Conservation (phyloP, 768 basidiomycete species). For the Agaricus sinodeliciosus region DNA sequence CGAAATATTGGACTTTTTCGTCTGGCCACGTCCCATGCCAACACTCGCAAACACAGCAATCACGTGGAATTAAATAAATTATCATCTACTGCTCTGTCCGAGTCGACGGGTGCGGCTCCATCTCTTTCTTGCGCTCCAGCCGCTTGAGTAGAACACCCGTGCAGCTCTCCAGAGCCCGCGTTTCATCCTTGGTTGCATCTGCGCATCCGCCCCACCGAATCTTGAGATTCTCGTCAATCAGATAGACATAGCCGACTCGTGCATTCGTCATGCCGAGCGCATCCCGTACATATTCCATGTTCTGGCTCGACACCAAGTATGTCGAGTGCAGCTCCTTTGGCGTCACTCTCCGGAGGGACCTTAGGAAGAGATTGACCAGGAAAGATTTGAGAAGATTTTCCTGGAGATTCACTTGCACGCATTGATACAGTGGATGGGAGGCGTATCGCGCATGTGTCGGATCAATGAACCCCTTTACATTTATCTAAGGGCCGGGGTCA, state of each 20-base stretch:
- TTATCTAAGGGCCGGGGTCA: constrained; percentile 44
- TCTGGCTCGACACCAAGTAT: constrained; percentile 78
- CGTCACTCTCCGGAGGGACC: constrained; percentile 59
- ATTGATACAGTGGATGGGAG: constrained; percentile 58
- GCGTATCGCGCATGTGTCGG: constrained; percentile 47
- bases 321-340: constrained; percentile 59
- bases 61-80: constrained; percentile 8
- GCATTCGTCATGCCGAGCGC: constrained; percentile 85
- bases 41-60: constrained; percentile 23
- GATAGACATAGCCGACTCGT: constrained; percentile 86
- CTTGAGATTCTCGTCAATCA: constrained; percentile 79
- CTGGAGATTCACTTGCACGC: constrained; percentile 87
- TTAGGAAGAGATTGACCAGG: constrained; percentile 81
- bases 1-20: constrained; percentile 9
- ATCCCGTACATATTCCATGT: constrained; percentile 80
- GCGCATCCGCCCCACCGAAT: constrained; percentile 93
- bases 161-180: constrained; percentile 60
- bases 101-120: not conserved
- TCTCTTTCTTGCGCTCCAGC: constrained; percentile 22
- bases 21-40: constrained; percentile 25
- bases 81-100: not conserved
- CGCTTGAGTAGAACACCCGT: constrained; percentile 62
- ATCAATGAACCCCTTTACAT: constrained; percentile 64
- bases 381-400: constrained; percentile 90
- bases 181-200: constrained; percentile 72